Evolutionary conservation across 805 yeast species (phyloP).

Genomic region (Candida chauliodis): DNA sequence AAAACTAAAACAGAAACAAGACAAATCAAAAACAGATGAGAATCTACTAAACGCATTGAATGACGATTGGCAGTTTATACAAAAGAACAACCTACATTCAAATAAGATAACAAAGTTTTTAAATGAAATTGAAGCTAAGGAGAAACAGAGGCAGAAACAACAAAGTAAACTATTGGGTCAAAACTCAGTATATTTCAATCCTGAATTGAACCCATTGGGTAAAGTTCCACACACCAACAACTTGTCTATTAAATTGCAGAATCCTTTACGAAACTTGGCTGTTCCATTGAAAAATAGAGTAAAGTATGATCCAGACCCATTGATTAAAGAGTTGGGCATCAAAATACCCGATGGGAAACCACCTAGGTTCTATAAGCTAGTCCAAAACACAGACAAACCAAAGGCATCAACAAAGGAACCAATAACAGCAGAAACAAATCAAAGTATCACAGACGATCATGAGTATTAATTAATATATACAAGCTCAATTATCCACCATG

Average conservation of each 20-base stretch:
- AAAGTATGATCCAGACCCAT: constrained; percentile 26
- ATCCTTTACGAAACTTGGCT: constrained; percentile 23
- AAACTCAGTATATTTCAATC: constrained; percentile 57
- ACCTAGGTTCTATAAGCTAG: constrained; percentile 45
- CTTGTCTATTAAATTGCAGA: constrained; percentile 5
- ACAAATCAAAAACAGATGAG: constrained; percentile 16
- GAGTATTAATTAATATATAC: no score
- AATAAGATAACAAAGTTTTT: constrained; percentile 24
- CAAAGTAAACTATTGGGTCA: constrained; percentile 37
- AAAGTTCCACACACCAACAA: constrained; percentile 39
- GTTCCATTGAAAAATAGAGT: constrained; percentile 25
- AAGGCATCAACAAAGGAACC: background rate
- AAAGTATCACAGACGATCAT: no score
- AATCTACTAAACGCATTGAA: constrained; percentile 24
- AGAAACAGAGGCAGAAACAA: constrained; percentile 14
- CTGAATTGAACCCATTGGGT: constrained; percentile 64
- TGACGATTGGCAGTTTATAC: constrained; percentile 39
- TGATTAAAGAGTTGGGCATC: constrained; percentile 23
- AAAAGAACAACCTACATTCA: constrained; percentile 30
- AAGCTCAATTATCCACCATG: no score
- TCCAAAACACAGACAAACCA: constrained; percentile 26
- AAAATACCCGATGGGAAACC: constrained; percentile 40
- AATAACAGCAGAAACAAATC: background rate
- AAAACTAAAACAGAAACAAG: constrained; percentile 17
- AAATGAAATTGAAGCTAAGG: constrained; percentile 16